phyloP scores from a whole-genome alignment of 306 rosid species.

The Prunus mongolica region DNA sequence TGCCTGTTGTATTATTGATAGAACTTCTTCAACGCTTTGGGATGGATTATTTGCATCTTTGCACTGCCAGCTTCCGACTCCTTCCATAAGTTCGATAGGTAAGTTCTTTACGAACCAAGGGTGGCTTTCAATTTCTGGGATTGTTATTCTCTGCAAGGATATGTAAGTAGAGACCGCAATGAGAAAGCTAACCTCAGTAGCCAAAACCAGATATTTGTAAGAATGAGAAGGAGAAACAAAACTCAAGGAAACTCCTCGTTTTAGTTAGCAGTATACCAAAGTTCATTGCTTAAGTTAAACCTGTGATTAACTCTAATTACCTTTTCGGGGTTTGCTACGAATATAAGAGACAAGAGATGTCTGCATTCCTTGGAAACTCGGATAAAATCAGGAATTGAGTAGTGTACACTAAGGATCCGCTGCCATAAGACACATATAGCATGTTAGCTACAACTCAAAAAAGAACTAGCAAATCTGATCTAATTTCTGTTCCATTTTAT shows the following conservation, averaged over 20 bases:
- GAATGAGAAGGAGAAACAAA: too few relatives aligned
- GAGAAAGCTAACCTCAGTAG: not conserved
- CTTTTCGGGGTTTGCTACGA: slow-evolving; percentile 69
- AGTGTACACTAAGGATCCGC: slow-evolving; percentile 63
- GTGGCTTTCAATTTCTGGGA: slow-evolving; percentile 56
- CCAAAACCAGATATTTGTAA: not conserved
- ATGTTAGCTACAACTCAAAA: slow-evolving; percentile 15
- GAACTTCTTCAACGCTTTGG: slow-evolving; percentile 60
- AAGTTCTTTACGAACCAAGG: slow-evolving; percentile 76
- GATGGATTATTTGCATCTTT: slow-evolving; percentile 57
- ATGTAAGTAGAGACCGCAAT: not conserved
- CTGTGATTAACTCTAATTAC: slow-evolving; percentile 25
- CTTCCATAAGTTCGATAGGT: slow-evolving; percentile 61
- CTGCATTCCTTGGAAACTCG: slow-evolving; percentile 58
- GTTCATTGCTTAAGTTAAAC: not conserved
- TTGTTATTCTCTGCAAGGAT: slow-evolving; percentile 55
- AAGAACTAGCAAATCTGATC: not conserved
- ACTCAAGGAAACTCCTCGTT: too few relatives aligned
- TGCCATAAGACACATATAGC: slow-evolving; percentile 32
- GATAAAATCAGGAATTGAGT: slow-evolving; percentile 51
- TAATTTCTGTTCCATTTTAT: not conserved
- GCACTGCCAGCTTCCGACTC: slow-evolving; percentile 54
- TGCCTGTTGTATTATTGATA: slow-evolving; percentile 65
- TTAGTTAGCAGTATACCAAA: too few relatives aligned
- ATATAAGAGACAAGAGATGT: slow-evolving; percentile 64